These are phyloP conservation scores for Cercospora nicotianae DNA, from an alignment of 2,329 filamentous ascomycete genomes.

Conservation along the genomic window DNA sequence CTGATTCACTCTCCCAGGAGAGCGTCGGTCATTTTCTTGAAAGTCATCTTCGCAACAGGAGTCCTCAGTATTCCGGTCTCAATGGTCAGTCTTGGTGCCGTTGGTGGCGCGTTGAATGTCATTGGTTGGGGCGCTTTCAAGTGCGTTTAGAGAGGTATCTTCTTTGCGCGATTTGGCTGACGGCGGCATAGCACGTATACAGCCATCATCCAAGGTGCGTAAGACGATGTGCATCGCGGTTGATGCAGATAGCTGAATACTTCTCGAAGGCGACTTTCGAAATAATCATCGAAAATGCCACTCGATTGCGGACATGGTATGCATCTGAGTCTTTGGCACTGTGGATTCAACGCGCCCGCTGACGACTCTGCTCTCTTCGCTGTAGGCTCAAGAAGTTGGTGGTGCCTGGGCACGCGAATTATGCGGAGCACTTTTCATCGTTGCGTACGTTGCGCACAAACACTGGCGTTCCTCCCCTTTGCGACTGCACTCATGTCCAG, in stretches of 20 bases:
- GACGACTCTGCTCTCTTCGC: not conserved
- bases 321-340: not conserved
- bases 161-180: not conserved
- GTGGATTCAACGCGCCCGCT: not conserved
- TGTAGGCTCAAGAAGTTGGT: conserved; percentile 52
- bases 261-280: conserved; percentile 45
- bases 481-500: not conserved
- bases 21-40: conserved; percentile 55
- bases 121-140: conserved; percentile 49
- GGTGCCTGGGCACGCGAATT: conserved; percentile 55
- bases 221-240: not conserved
- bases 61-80: conserved; percentile 53
- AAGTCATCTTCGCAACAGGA: conserved; percentile 54
- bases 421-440: conserved; percentile 56
- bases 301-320: conserved; percentile 56
- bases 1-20: conserved; percentile 21
- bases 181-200: conserved; percentile 47
- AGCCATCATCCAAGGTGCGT: conserved; percentile 38
- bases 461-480: not conserved
- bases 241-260: not conserved
- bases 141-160: not conserved
- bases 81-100: conserved; percentile 51
- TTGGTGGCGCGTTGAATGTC: conserved; percentile 51
- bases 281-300: conserved; percentile 54
- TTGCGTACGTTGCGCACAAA: conserved; percentile 40